Evolutionary conservation across 441 rosid species (phyloP).

Genomic region (Lepidium campestre): DNA sequence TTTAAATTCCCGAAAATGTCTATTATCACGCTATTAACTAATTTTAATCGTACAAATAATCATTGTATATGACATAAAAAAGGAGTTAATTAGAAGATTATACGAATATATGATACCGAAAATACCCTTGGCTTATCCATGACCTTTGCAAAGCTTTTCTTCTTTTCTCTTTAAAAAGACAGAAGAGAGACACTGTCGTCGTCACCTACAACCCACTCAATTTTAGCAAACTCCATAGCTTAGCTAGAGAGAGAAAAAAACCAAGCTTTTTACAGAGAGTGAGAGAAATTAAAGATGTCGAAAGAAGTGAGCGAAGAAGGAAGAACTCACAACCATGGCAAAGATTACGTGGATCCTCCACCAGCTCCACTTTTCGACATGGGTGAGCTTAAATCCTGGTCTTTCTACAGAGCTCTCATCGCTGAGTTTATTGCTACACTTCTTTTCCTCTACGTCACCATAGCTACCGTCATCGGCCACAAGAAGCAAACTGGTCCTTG

Average conservation of each 20-base stretch:
- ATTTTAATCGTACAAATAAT: constrained; percentile 1
- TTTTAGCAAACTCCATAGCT: constrained; percentile 3
- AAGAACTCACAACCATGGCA: constrained; percentile 31
- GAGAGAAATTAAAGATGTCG: constrained; percentile 30
- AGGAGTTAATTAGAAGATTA: background rate
- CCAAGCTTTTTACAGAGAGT: background rate
- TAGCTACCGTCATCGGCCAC: constrained; percentile 31
- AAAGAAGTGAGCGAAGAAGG: constrained; percentile 48
- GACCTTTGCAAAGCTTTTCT: background rate
- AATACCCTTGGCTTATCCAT: constrained; percentile 22
- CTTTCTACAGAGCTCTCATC: constrained; percentile 36
- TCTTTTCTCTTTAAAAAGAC: constrained; percentile 14
- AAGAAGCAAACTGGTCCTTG: constrained; percentile 35
- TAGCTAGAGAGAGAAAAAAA: background rate
- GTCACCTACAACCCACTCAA: background rate
- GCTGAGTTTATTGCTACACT: constrained; percentile 35
- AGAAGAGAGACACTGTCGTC: constrained; percentile 26
- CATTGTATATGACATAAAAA: background rate
- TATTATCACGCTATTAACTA: background rate
- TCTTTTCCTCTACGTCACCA: constrained; percentile 35
- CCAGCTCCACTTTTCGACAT: constrained; percentile 28
- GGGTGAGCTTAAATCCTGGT: constrained; percentile 32
- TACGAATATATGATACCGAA: constrained; percentile 3
- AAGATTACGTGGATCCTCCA: constrained; percentile 32
- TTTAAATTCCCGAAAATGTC: constrained; percentile 18